Conservation (phyloP, 495 filamentous ascomycete genomes). For the Hypomontagnella submonticulosa region DNA sequence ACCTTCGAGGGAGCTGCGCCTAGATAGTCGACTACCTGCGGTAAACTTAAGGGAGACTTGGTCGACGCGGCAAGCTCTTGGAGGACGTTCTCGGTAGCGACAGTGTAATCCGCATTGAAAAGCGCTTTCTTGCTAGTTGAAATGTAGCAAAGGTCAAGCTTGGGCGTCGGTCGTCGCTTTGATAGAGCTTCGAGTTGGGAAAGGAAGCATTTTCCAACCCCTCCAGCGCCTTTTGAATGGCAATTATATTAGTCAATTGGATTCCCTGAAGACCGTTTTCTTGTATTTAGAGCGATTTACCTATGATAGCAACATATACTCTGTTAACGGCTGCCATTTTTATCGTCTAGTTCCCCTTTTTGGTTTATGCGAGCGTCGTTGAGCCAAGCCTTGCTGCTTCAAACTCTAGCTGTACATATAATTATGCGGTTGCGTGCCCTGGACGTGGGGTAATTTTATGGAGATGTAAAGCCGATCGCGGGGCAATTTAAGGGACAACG, state of each 20-base stretch:
- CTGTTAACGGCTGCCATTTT: slow-evolving; percentile 51
- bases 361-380: background rate
- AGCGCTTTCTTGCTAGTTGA: slow-evolving; percentile 82
- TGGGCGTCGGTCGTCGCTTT: slow-evolving; percentile 62
- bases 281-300: slow-evolving; percentile 39
- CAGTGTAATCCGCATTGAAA: slow-evolving; percentile 68
- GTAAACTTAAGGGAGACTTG: slow-evolving; percentile 67
- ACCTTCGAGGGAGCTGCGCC: slow-evolving; percentile 73
- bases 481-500: slow-evolving; percentile 29
- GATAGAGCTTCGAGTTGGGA: slow-evolving; percentile 74
- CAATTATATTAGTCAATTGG: slow-evolving; percentile 35
- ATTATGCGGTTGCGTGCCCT: slow-evolving; percentile 16
- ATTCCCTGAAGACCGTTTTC: slow-evolving; percentile 2
- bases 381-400: slow-evolving; percentile 5
- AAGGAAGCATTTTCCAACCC: slow-evolving; percentile 92
- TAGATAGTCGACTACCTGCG: slow-evolving; percentile 78
- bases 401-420: background rate
- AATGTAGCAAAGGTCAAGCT: slow-evolving; percentile 80
- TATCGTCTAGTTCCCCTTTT: slow-evolving; percentile 1
- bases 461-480: slow-evolving; percentile 38
- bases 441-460: slow-evolving; percentile 46
- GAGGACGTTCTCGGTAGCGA: slow-evolving; percentile 65
- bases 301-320: slow-evolving; percentile 59
- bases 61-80: slow-evolving; percentile 66
- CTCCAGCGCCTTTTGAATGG: slow-evolving; percentile 76